Evolutionary conservation across 306 rosid genomes (phyloP).

Genomic region (Vachellia pachyceras): DNA sequence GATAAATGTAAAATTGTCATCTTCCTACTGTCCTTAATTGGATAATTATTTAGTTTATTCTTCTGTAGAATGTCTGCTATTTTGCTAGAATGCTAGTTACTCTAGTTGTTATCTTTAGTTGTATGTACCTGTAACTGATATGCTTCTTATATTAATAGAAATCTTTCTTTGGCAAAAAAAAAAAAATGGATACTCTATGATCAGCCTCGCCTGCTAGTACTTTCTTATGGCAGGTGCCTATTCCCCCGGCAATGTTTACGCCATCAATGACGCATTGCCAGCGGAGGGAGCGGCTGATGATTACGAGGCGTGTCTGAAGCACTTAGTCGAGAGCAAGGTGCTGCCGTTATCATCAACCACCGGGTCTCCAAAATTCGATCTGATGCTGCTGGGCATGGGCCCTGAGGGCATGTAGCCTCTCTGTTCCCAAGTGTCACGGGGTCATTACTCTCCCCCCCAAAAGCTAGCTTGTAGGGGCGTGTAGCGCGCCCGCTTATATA

Average conservation of each 20-base stretch:
- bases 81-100: too few relatives aligned
- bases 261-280: conserved; percentile 79
- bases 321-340: conserved; percentile 58
- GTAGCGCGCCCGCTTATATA: too few relatives aligned
- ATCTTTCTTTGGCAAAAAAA: too few relatives aligned
- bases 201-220: conserved; percentile 26
- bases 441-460: too few relatives aligned
- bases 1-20: neutral
- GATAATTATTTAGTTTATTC: too few relatives aligned
- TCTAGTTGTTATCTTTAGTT: too few relatives aligned
- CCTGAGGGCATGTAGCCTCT: conserved; percentile 99
- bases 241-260: conserved; percentile 72
- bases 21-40: conserved; percentile 11
- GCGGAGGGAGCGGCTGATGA: conserved; percentile 96
- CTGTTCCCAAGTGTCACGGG: too few relatives aligned
- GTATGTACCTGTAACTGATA: too few relatives aligned
- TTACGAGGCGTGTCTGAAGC: conserved; percentile 73
- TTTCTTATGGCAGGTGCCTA: conserved; percentile 62
- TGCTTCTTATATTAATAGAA: too few relatives aligned
- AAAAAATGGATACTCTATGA: conserved; percentile 14
- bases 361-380: conserved; percentile 91
- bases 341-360: conserved; percentile 53
- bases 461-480: too few relatives aligned
- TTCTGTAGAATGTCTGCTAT: too few relatives aligned
- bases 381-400: conserved; percentile 96